phyloP scores from a whole-genome alignment of 2,329 filamentous ascomycete genomes.

The Graphium sp. region DNA sequence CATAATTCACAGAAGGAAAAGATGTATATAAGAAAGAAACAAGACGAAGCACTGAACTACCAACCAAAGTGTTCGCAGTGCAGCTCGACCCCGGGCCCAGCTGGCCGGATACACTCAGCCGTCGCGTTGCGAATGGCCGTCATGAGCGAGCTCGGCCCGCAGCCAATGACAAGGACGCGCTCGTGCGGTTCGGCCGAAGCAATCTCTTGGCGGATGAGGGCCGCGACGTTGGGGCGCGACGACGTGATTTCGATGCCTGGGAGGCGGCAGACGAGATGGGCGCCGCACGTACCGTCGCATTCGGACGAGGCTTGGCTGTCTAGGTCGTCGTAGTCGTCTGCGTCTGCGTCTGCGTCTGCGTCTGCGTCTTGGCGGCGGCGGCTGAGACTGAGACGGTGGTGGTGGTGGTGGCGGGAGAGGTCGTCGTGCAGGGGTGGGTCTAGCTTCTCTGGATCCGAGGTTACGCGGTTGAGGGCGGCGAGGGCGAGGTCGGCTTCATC shows the following conservation, averaged over 20 bases:
- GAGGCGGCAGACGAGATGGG: slow-evolving; percentile 5
- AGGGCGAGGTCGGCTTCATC: not conserved
- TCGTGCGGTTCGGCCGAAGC: slow-evolving; percentile 11
- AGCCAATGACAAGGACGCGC: slow-evolving; percentile 24
- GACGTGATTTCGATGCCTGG: slow-evolving; percentile 11
- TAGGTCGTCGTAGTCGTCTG: not conserved
- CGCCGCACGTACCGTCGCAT: slow-evolving; percentile 1
- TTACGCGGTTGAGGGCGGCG: not conserved
- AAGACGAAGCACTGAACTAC: no score
- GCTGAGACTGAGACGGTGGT: slow-evolving; percentile 6
- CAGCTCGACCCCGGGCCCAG: slow-evolving; percentile 26
- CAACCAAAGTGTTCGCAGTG: slow-evolving; percentile 31
- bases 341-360: not conserved
- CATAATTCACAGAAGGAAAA: no score
- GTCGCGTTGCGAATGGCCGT: slow-evolving; percentile 21
- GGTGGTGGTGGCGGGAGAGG: slow-evolving; percentile 5
- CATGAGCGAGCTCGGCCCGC: slow-evolving; percentile 26
- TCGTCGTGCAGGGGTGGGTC: slow-evolving; percentile 1
- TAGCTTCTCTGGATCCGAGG: not conserved
- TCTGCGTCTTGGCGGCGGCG: slow-evolving; percentile 6
- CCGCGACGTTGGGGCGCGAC: slow-evolving; percentile 18
- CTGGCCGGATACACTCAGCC: slow-evolving; percentile 17
- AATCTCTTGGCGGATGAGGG: slow-evolving; percentile 16
- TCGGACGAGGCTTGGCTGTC: slow-evolving; percentile 8
- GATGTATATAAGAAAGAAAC: no score